Evolutionary conservation across 2,329 filamentous ascomycete species (phyloP), one percentile per base, ranked within the genome.

Genomic region (Beauveria caledonica): DNA sequence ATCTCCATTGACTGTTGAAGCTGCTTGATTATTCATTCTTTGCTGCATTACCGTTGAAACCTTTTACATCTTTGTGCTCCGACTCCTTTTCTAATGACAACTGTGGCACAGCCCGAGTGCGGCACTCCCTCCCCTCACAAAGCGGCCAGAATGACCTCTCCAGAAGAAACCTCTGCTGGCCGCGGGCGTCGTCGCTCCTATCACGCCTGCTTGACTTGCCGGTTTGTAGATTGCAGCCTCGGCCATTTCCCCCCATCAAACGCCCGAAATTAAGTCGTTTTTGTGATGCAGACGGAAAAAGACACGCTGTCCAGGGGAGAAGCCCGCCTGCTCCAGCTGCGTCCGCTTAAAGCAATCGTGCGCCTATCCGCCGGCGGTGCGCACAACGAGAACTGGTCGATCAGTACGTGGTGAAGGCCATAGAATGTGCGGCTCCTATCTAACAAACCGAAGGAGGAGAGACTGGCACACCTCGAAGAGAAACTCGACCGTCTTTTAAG

Each of bases 231-330:
- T 29, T 58, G 58, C 17, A 42, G 17, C 17, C 17, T 21, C 15
- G 11, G 5, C 10, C 11, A 39, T 39, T 23, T 15, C 33, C 33
- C 33, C 33, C 46, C 29, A 19, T 4, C 7, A 40, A 5, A 13
- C 3, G 10, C 5, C 15, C n/a, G 27, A 4, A 5, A 36, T 44
- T 50, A 53, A 55, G 11, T 39, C 27, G 10, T 27, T 55, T 13
- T 40, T 17, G 4, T 27, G 1, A 17, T 25, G 25, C 50, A 63
- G 61, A 19, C 23, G 52, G 42, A 80, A 81, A 65, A 81, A 81
- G 66, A 80, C 76, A 2, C 74, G 79, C 39, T 81, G 79, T 65
- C 79, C 79, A 0, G 79, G 77, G 7, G 79, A 81, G 66, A 79
- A 76, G 64, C 79, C 79, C 5, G 72, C 76, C 1, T 81, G 79